A percentile compares a stretch with the other conserved stretches of the same genome.
phyloP scores from a whole-genome alignment of 257 asterid genomes.

The Forsythia viridissima region DNA sequence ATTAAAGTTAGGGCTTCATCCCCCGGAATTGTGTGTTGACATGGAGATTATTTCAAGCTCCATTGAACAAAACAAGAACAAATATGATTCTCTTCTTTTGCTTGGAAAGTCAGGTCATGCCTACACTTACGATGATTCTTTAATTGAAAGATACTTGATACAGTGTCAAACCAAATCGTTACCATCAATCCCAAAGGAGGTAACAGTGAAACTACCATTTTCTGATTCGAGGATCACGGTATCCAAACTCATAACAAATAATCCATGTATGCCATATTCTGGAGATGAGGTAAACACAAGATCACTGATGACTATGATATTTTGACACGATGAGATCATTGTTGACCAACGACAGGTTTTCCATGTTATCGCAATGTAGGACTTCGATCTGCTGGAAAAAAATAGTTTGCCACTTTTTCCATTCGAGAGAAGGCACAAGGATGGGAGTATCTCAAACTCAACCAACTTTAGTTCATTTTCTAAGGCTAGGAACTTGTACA shows the following conservation, averaged over 20 bases:
- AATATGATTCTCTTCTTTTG: constrained; percentile 53
- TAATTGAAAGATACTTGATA: constrained; percentile 69
- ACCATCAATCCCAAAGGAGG: constrained; percentile 80
- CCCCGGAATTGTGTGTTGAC: constrained; percentile 59
- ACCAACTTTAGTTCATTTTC: constrained; percentile 44
- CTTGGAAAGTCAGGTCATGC: constrained; percentile 73
- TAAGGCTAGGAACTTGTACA: constrained; percentile 63
- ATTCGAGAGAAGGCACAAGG: constrained; percentile 56
- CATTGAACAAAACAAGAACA: constrained; percentile 51
- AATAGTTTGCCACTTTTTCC: constrained; percentile 66
- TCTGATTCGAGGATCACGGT: constrained; percentile 78
- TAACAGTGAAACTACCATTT: constrained; percentile 65
- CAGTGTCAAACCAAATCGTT: constrained; percentile 74
- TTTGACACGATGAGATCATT: constrained; percentile 1
- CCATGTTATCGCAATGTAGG: constrained; percentile 42
- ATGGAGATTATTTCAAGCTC: constrained; percentile 66
- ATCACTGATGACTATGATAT: constrained; percentile 10
- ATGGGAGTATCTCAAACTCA: constrained; percentile 57
- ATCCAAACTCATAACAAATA: constrained; percentile 53
- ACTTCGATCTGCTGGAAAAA: constrained; percentile 45
- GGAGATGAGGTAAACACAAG: constrained; percentile 52
- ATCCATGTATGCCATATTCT: constrained; percentile 49
- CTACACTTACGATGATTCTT: constrained; percentile 61
- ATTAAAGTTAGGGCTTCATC: constrained; percentile 72
- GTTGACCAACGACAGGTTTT: constrained; percentile 1